A percentile compares a stretch with the other conserved stretches of the same genome.
Evolutionary conservation across 1,284 basidiomycete species (phyloP).

Genomic region (Xanthoconium separans): DNA sequence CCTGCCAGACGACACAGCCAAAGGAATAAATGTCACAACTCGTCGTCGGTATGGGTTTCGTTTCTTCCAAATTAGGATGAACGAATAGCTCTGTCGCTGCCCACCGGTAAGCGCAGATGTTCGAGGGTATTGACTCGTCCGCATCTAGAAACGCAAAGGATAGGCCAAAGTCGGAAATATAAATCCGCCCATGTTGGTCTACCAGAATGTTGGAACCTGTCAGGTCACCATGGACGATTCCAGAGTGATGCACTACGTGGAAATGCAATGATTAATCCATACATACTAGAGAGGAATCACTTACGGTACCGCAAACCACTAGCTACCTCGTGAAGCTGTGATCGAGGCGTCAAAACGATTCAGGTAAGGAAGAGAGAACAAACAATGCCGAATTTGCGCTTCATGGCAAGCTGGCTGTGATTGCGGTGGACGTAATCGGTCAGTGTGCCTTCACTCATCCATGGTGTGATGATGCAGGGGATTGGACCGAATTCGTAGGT

Average conservation of each 20-base stretch:
- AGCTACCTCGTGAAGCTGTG: slow-evolving; percentile 9
- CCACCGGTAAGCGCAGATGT: slow-evolving; percentile 11
- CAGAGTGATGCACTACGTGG: slow-evolving; percentile 8
- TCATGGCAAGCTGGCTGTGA: neutral
- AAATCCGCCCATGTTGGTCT: slow-evolving; percentile 4
- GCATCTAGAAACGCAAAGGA: neutral
- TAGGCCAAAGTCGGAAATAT: slow-evolving; percentile 16
- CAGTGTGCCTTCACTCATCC: slow-evolving; percentile 9
- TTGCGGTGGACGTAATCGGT: slow-evolving; percentile 9
- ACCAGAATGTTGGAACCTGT: slow-evolving; percentile 15
- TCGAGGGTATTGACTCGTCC: slow-evolving; percentile 6
- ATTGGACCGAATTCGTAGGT: slow-evolving; percentile 5
- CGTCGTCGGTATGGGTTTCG: slow-evolving; percentile 3
- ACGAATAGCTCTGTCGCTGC: slow-evolving; percentile 12
- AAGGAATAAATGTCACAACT: slow-evolving; percentile 12
- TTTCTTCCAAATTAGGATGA: slow-evolving; percentile 9
- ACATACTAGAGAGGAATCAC: neutral
- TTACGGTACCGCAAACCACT: slow-evolving; percentile 15
- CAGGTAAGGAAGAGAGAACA: neutral
- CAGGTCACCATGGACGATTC: slow-evolving; percentile 14
- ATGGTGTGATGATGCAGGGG: slow-evolving; percentile 11
- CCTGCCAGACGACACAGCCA: slow-evolving; percentile 15
- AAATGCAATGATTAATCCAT: neutral
- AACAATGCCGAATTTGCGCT: slow-evolving; percentile 7
- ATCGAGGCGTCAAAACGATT: neutral